phyloP scores from a whole-genome alignment of 306 rosid species.

The Myrica gale region DNA sequence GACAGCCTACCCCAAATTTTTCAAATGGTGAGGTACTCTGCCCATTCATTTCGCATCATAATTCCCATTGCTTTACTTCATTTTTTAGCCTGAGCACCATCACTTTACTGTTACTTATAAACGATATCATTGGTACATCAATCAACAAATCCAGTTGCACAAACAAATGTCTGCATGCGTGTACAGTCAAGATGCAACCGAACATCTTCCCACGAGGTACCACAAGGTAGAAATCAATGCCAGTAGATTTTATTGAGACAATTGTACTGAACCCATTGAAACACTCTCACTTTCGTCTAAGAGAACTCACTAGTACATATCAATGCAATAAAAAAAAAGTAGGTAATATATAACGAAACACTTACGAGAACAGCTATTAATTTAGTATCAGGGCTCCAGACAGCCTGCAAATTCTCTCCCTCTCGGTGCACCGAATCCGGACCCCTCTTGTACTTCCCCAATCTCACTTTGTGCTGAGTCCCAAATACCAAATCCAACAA shows the following conservation, averaged over 20 bases:
- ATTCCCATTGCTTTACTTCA: background rate
- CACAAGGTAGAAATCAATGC: background rate
- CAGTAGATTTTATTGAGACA: background rate
- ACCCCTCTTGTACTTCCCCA: constrained; percentile 92
- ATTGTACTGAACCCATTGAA: background rate
- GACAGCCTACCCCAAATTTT: background rate
- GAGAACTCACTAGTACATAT: background rate
- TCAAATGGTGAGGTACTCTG: background rate
- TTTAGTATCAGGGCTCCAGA: constrained; percentile 94
- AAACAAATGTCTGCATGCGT: background rate
- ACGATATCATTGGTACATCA: background rate
- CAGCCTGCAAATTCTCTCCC: constrained; percentile 94
- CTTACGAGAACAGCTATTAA: constrained; percentile 82
- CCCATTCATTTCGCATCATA: background rate
- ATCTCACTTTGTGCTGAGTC: constrained; percentile 79
- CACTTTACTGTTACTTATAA: background rate
- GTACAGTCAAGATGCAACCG: background rate
- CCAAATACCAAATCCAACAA: constrained; percentile 29
- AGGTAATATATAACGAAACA: background rate
- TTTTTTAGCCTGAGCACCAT: background rate
- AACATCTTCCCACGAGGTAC: background rate
- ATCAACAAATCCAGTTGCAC: background rate
- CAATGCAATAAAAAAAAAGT: background rate
- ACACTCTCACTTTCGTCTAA: background rate
- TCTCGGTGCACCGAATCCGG: constrained; percentile 68